Evolutionary conservation across 805 yeast genomes (phyloP), one percentile per base, ranked within the genome.

Genomic region (Zygosaccharomyces kombuchaensis): DNA sequence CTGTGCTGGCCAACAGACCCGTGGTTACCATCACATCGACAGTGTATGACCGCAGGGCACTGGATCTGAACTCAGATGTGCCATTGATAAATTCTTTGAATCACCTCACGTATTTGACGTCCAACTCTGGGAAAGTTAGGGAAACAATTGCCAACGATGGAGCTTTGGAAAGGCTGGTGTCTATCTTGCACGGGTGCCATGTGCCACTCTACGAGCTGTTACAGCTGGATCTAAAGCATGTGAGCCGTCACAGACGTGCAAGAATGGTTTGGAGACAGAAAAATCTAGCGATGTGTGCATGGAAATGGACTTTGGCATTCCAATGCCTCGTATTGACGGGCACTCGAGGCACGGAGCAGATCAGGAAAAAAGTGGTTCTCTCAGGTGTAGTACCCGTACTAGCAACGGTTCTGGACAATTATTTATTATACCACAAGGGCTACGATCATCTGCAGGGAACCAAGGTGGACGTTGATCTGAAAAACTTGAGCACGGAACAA

Each of bases 281-380:
- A 46, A 54, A 54, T 45, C 54, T 60, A 36, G 75, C 81, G 21
- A 71, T 87, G 52, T 73, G 84, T n/a, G 90, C 95, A 0, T 91
- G 96, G 96, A 91, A 91, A 69, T 91, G 99, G 99, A 87, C 96
- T 5, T 70, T 91, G 44, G 87, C 97, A 0, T 81, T 93, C 60
- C 99, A 91, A 69, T 90, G 97, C 62, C 70, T 91, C 45, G 95
- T 91, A 1, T 75, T 88, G 45, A 81, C 91, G 14, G 96, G 97
- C 10, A 89, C 97, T 1, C 75, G 97, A 54, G 99, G 99, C 19
- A 81, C 95, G 1, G 97, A 90, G 64, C 70, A 73, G 43, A 87
- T 90, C 40, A 74, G 99, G 42, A 81, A 83, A 55, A 81, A 89
- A 57, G 86, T 93, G 6, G 96, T 89, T 8, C 82, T 85, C 51